Percentiles rank a stretch among this genome's conserved stretches.
Evolutionary conservation across 179 eudicot genomes (phyloP).

Genomic region (Drosera spatulata): DNA sequence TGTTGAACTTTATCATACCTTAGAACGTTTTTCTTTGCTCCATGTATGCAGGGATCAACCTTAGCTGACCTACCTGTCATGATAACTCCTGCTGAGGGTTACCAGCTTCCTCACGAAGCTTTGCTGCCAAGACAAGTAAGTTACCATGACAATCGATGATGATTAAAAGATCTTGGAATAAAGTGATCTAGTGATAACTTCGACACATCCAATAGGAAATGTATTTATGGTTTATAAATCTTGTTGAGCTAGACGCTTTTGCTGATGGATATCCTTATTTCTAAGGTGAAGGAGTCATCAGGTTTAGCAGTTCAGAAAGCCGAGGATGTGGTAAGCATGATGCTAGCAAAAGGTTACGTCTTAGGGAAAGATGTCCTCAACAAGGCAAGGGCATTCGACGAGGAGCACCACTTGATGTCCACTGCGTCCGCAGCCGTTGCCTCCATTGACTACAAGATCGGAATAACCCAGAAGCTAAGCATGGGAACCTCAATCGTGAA

Average conservation of each 20-base stretch:
- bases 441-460: constrained; percentile 24
- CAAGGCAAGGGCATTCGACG: constrained; percentile 33
- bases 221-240: background rate
- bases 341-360: constrained; percentile 32
- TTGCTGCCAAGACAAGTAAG: constrained; percentile 20
- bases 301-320: constrained; percentile 18
- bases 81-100: constrained; percentile 28
- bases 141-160: background rate
- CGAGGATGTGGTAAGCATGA: constrained; percentile 31
- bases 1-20: background rate
- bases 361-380: constrained; percentile 32
- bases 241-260: background rate
- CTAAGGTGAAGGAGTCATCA: constrained; percentile 11
- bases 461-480: constrained; percentile 19
- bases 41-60: constrained; percentile 21
- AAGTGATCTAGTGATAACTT: background rate
- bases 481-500: constrained; percentile 21
- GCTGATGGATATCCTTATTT: background rate
- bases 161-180: background rate
- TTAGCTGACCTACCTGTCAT: constrained; percentile 22
- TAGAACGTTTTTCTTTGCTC: background rate
- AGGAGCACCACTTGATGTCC: constrained; percentile 22
- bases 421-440: constrained; percentile 25
- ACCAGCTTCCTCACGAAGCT: constrained; percentile 41
- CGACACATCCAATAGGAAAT: background rate